Conservation (phyloP, 192 early-diverging fungal species). For the Blastocladiella britannica region DNA sequence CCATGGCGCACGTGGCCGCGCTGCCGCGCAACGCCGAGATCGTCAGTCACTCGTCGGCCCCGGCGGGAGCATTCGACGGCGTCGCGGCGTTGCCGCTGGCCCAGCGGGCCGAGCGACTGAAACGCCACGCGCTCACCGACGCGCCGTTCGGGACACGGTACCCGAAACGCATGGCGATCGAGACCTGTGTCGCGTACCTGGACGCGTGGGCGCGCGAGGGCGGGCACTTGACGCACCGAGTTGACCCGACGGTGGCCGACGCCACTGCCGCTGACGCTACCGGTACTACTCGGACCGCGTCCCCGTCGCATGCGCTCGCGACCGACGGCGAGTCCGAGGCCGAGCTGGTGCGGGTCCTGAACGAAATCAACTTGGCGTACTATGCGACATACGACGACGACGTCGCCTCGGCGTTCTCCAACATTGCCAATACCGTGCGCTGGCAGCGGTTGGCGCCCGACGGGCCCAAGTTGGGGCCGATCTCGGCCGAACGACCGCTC, state of each 20-base stretch:
- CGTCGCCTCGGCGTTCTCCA: constrained; percentile 37
- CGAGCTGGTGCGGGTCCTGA: constrained; percentile 37
- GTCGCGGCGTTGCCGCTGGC: constrained; percentile 21
- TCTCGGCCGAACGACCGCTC: constrained; percentile 57
- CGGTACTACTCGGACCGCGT: no score
- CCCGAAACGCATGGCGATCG: constrained; percentile 27
- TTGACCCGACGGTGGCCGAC: no score
- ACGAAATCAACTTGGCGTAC: constrained; percentile 67
- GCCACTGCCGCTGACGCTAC: no score
- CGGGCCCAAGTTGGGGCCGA: constrained; percentile 62
- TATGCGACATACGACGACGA: constrained; percentile 77
- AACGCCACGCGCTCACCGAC: constrained; percentile 12
- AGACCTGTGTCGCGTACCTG: constrained; percentile 26
- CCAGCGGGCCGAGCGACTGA: constrained; percentile 19
- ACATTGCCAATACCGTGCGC: constrained; percentile 54
- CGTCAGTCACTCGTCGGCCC: neutral
- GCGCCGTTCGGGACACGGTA: constrained; percentile 26
- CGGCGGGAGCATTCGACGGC: constrained; percentile 8
- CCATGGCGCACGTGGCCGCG: constrained; percentile 5
- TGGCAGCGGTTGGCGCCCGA: constrained; percentile 69
- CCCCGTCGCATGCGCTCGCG: no score
- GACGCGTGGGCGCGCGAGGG: neutral
- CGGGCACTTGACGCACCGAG: neutral
- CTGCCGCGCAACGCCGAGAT: no score
- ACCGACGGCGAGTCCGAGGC: neutral